Evolutionary conservation across 306 rosid genomes (phyloP).

Genomic region (Ceratonia siliqua): DNA sequence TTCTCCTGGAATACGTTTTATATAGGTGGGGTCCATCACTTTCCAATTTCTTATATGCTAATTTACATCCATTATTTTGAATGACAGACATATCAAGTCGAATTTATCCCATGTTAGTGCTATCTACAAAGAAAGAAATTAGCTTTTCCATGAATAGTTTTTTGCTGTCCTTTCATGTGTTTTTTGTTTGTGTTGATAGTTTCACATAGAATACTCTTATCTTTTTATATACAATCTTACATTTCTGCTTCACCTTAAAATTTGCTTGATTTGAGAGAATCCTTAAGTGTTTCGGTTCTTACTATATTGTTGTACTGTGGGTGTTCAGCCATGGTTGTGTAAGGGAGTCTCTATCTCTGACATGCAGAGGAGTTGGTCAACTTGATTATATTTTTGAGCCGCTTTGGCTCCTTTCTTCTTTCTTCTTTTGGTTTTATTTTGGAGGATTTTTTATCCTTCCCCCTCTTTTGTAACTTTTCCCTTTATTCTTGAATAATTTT

Average conservation of each 20-base stretch:
- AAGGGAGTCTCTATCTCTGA: not conserved
- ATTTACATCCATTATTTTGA: not conserved
- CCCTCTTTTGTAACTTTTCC: not conserved
- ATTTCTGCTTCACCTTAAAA: not conserved
- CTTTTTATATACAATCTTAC: not conserved
- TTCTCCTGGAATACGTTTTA: too few species aligned
- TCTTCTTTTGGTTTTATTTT: too few species aligned
- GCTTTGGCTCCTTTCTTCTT: not conserved
- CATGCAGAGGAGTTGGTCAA: not conserved
- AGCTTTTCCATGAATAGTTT: not conserved
- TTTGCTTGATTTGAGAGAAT: not conserved
- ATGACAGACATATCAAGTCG: not conserved
- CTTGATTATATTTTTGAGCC: not conserved
- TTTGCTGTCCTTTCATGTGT: not conserved
- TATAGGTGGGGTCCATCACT: too few species aligned
- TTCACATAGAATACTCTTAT: not conserved
- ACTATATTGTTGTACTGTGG: not conserved
- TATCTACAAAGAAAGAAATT: not conserved
- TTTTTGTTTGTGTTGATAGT: not conserved
- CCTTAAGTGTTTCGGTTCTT: not conserved
- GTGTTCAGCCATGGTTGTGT: not conserved
- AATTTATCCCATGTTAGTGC: not conserved
- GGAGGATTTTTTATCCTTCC: not conserved
- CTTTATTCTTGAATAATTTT: too few species aligned
- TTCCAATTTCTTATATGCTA: not conserved